Evolutionary conservation across 1,139 yeast species (phyloP), one percentile per base, ranked within the genome.

Genomic region (Saccharomyces hybrid): DNA sequence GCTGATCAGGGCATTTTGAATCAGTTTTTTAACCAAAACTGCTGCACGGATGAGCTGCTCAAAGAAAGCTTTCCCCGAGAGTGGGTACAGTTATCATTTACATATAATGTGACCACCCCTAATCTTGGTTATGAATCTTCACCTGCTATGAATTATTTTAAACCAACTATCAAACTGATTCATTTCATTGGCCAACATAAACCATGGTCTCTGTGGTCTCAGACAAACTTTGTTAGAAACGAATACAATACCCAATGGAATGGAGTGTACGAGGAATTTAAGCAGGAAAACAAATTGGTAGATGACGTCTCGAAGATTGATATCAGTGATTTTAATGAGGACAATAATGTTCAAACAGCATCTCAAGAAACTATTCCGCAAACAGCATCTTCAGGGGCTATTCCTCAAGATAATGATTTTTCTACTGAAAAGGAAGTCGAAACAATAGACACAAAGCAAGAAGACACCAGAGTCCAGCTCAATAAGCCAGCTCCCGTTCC

Each of bases 1-100:
- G 96, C 97, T 3, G 99, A 93, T 70, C 98, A 93, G 71, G 98
- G 98, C 8, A 75, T 93, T 48, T 74, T 93, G 61, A 93, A 93
- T 70, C 89, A 88, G 68, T 87, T 80, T 67, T 89, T 89, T 69
- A 83, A 80, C 57, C 68, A 38, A 38, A 16, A 38, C 24, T 38
- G 44, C 9, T 38, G 44, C 24, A 38, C 44, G 3, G 44, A 38
- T 38, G 44, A 38, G 24, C 44, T 29, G n/a, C 11, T 31, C 4
- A 34, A 48, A 48, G 38, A 28, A 14, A 14, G 3, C 19, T 48
- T 28, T 12, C 21, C 51, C n/a, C 48, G 54, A 24, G 59, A 75
- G 50, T 85, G 97, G 97, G 71, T 76, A 38, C 78, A 82, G 52
- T 71, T 93, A 50, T 93, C 97, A 0, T 93, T 90, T 64, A 69